These are phyloP conservation scores for Ochromonas danica DNA, from an alignment of 108 stramenopile species.

Conservation along the genomic window DNA sequence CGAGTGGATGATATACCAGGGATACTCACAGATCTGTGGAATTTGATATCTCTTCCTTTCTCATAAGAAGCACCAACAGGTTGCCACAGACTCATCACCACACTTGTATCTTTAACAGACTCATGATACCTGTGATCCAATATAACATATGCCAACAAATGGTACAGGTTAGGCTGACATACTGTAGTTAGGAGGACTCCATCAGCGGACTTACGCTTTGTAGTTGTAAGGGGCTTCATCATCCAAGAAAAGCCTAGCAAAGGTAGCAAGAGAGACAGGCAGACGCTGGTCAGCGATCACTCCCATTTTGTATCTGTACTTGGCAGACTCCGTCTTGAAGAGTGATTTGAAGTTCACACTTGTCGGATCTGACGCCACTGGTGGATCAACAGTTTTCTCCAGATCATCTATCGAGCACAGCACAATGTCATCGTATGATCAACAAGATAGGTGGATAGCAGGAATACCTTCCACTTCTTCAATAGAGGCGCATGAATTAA, in stretches of 20 bases:
- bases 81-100: conserved; percentile 7
- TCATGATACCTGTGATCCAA: conserved; percentile 15
- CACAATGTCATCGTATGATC: too few relatives aligned
- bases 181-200: not conserved
- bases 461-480: too few relatives aligned
- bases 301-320: not conserved
- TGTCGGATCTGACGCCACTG: not conserved
- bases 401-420: not conserved
- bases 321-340: too few relatives aligned
- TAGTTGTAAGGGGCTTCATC: not conserved
- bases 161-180: too few relatives aligned
- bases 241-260: not conserved
- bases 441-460: too few relatives aligned
- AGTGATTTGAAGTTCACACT: too few relatives aligned
- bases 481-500: too few relatives aligned
- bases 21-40: not conserved
- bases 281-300: not conserved
- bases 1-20: not conserved
- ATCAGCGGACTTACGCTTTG: not conserved
- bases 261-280: not conserved
- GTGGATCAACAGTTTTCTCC: not conserved
- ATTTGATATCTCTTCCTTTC: not conserved
- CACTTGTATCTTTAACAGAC: not conserved
- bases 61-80: not conserved
- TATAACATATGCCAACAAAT: too few relatives aligned